phyloP scores from a whole-genome alignment of 1,139 yeast genomes.

The Lodderomyces elongisporus region DNA sequence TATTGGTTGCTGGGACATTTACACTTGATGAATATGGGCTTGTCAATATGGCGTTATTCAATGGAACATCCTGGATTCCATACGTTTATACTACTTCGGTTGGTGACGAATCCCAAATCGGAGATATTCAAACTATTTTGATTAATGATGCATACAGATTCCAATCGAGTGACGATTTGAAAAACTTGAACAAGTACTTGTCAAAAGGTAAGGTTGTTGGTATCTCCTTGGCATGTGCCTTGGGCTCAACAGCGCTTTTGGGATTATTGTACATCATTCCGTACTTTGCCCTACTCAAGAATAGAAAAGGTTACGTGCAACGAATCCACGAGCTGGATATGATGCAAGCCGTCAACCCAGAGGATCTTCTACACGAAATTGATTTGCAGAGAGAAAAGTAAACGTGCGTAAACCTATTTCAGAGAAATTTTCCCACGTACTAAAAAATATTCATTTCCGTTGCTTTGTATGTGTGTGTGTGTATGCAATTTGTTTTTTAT shows the following conservation, averaged over 20 bases:
- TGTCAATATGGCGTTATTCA: conserved; percentile 63
- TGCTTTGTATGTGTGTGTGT: no score
- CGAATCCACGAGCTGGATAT: conserved; percentile 65
- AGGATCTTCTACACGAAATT: conserved; percentile 55
- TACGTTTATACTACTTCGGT: conserved; percentile 31
- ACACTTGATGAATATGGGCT: conserved; percentile 49
- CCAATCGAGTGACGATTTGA: conserved; percentile 35
- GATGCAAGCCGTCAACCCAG: conserved; percentile 65
- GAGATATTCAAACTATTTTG: conserved; percentile 30
- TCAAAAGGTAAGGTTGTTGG: conserved; percentile 77
- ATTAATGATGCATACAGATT: conserved; percentile 34
- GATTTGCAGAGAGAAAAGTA: conserved; percentile 37
- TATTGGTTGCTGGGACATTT: conserved; percentile 63
- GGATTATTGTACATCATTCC: conserved; percentile 60
- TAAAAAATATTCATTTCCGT: no score
- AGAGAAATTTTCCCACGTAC: no score
- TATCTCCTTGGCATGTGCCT: conserved; percentile 79
- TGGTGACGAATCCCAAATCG: conserved; percentile 18
- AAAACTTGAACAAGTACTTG: conserved; percentile 17
- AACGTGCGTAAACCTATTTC: no score
- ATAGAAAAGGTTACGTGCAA: conserved; percentile 23
- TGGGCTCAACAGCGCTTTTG: conserved; percentile 69
- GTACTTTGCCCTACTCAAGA: conserved; percentile 44
- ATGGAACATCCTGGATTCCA: conserved; percentile 73
- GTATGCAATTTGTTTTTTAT: no score